These are phyloP conservation scores for Pichia kluyveri DNA, from an alignment of 805 yeast species.

Conservation along the genomic window DNA sequence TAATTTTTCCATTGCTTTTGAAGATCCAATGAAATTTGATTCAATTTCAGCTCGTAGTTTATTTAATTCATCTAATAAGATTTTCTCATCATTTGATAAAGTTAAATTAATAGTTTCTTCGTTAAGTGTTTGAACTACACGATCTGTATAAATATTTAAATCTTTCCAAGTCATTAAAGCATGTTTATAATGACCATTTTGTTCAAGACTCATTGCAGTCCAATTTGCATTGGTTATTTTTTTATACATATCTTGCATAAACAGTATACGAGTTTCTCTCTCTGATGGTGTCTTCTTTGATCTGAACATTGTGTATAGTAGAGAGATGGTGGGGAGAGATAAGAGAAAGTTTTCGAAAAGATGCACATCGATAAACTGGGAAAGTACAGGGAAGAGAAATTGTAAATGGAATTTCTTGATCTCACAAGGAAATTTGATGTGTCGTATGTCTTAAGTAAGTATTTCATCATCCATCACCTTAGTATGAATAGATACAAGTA, in stretches of 20 bases:
- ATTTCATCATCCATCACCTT: too few relatives aligned
- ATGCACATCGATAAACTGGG: too few relatives aligned
- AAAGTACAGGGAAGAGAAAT: too few relatives aligned
- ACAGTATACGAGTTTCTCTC: not conserved
- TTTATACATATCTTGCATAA: slow-evolving; percentile 10
- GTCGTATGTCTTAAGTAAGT: too few relatives aligned
- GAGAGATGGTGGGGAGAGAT: too few relatives aligned
- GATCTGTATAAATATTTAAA: slow-evolving; percentile 52
- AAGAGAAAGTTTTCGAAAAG: too few relatives aligned
- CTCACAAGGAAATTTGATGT: too few relatives aligned
- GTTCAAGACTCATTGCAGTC: slow-evolving; percentile 40
- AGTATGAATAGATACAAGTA: too few relatives aligned
- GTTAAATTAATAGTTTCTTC: slow-evolving; percentile 26
- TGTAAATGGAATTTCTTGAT: too few relatives aligned
- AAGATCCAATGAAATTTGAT: slow-evolving; percentile 3
- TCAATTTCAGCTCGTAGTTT: slow-evolving; percentile 12
- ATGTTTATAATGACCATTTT: slow-evolving; percentile 38
- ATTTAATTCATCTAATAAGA: slow-evolving; percentile 29
- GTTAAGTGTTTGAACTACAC: slow-evolving; percentile 45
- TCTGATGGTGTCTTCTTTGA: not conserved
- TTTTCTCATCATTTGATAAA: slow-evolving; percentile 37
- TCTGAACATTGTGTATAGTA: not conserved
- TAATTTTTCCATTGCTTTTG: slow-evolving; percentile 4
- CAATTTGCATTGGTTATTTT: slow-evolving; percentile 5
- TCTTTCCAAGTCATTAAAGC: slow-evolving; percentile 70